phyloP scores from a whole-genome alignment of 1,284 basidiomycete genomes.

The Stereum hirsutum region DNA sequence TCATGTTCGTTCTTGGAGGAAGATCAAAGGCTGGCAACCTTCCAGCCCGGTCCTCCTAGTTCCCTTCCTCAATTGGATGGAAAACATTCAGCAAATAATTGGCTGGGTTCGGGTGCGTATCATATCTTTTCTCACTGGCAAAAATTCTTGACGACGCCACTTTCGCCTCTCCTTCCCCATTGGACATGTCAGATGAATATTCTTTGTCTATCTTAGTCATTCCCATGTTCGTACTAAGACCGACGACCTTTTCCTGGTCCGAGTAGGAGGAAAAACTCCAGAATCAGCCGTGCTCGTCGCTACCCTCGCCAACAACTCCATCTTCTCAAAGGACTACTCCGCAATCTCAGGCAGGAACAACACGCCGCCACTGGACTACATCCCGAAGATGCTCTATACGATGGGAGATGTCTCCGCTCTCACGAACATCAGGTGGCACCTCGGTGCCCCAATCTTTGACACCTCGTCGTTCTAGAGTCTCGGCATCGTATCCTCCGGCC shows the following conservation, averaged over 20 bases:
- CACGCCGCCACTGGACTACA: slow-evolving; percentile 52
- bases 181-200: too few species aligned
- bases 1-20: slow-evolving; percentile 3
- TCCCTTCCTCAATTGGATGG: slow-evolving; percentile 69
- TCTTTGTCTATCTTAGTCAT: too few species aligned
- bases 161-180: too few species aligned
- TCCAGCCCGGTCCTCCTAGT: slow-evolving; percentile 40
- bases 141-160: too few species aligned
- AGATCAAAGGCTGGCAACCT: neutral
- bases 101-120: too few species aligned
- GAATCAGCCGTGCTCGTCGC: slow-evolving; percentile 36
- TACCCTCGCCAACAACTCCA: slow-evolving; percentile 14
- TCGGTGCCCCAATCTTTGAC: slow-evolving; percentile 46
- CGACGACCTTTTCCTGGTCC: too few species aligned
- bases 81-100: slow-evolving; percentile 49
- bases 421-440: slow-evolving; percentile 49
- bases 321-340: slow-evolving; percentile 12
- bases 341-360: slow-evolving; percentile 24
- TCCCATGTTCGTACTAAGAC: too few species aligned
- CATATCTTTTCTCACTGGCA: too few species aligned
- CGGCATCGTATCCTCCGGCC: slow-evolving; percentile 33
- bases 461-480: slow-evolving; percentile 32
- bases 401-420: slow-evolving; percentile 47
- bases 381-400: slow-evolving; percentile 46
- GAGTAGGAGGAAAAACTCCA: slow-evolving; percentile 74